Percentiles rank a stretch among this genome's conserved stretches.
These are phyloP conservation scores for Lactarius vividus DNA, from an alignment of 768 basidiomycete genomes.

Conservation along the genomic window DNA sequence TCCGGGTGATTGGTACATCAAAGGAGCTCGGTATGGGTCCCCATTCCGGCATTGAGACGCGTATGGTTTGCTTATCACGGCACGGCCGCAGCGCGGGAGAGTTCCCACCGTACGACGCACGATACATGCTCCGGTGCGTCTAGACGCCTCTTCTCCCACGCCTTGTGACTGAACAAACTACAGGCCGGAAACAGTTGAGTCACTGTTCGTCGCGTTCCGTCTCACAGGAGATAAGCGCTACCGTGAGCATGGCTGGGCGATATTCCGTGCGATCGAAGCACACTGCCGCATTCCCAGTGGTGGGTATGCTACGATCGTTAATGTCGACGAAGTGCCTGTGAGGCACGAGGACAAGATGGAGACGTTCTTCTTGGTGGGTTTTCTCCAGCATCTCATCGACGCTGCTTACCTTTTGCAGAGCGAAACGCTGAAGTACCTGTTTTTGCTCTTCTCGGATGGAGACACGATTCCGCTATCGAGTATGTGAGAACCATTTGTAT, in stretches of 20 bases:
- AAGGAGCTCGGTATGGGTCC: slow-evolving; percentile 60
- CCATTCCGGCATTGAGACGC: background rate
- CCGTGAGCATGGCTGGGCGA: slow-evolving; percentile 81
- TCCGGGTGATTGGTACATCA: slow-evolving; percentile 87
- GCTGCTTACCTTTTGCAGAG: slow-evolving; percentile 46
- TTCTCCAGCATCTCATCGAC: background rate
- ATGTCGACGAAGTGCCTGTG: slow-evolving; percentile 76
- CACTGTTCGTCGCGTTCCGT: slow-evolving; percentile 88
- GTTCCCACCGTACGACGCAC: slow-evolving; percentile 65
- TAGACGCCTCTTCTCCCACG: background rate
- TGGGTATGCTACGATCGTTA: slow-evolving; percentile 79
- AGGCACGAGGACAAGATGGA: slow-evolving; percentile 89
- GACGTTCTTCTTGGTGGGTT: slow-evolving; percentile 82
- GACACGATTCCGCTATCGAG: slow-evolving; percentile 68
- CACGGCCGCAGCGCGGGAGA: slow-evolving; percentile 29
- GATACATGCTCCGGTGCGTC: slow-evolving; percentile 82
- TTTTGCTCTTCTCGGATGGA: slow-evolving; percentile 77
- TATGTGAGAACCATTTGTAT: slow-evolving; percentile 37
- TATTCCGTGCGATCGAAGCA: slow-evolving; percentile 85
- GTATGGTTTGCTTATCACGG: background rate
- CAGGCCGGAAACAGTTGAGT: slow-evolving; percentile 93
- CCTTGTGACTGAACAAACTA: background rate
- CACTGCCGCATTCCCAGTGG: slow-evolving; percentile 76
- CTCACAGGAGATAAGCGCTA: slow-evolving; percentile 81
- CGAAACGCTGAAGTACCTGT: slow-evolving; percentile 90